phyloP scores from a whole-genome alignment of 1,139 yeast species.

The Debaryomyces sp. region DNA sequence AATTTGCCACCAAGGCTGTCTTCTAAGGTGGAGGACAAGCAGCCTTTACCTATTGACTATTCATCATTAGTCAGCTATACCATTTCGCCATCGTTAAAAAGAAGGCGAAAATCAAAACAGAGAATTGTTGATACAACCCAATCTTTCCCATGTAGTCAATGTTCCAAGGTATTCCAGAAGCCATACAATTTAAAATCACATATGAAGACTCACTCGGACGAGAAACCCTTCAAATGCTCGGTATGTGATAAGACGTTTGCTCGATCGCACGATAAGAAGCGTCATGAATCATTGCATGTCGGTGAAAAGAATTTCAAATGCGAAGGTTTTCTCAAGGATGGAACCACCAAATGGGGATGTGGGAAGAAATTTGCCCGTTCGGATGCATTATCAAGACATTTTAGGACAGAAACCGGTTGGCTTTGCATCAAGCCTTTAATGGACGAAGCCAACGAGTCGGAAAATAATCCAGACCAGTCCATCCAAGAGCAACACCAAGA shows the following conservation, averaged over 20 bases:
- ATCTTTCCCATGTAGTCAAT: constrained; percentile 45
- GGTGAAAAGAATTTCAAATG: constrained; percentile 59
- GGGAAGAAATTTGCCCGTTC: constrained; percentile 59
- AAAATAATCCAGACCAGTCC: constrained; percentile 13
- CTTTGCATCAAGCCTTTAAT: constrained; percentile 56
- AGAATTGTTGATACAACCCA: constrained; percentile 7
- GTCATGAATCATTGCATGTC: constrained; percentile 58
- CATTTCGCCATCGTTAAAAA: constrained; percentile 36
- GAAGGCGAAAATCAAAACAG: constrained; percentile 30
- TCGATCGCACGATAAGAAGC: constrained; percentile 56
- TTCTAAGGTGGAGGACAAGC: background rate
- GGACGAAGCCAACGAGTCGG: constrained; percentile 45
- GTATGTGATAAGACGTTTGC: constrained; percentile 56
- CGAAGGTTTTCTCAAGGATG: constrained; percentile 55
- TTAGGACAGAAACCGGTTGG: constrained; percentile 63
- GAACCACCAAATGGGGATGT: constrained; percentile 60
- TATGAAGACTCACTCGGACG: constrained; percentile 58
- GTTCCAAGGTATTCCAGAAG: constrained; percentile 54
- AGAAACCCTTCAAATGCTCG: constrained; percentile 54
- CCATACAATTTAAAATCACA: constrained; percentile 60
- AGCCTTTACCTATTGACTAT: constrained; percentile 30
- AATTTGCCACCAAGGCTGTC: background rate
- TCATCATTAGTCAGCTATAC: constrained; percentile 42
- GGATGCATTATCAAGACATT: constrained; percentile 61
- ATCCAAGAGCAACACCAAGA: constrained; percentile 2